A percentile compares a stretch with the other conserved stretches of the same genome.
These are phyloP conservation scores for Backusella circina DNA, from an alignment of 192 early-diverging fungal species.

Conservation along the genomic window DNA sequence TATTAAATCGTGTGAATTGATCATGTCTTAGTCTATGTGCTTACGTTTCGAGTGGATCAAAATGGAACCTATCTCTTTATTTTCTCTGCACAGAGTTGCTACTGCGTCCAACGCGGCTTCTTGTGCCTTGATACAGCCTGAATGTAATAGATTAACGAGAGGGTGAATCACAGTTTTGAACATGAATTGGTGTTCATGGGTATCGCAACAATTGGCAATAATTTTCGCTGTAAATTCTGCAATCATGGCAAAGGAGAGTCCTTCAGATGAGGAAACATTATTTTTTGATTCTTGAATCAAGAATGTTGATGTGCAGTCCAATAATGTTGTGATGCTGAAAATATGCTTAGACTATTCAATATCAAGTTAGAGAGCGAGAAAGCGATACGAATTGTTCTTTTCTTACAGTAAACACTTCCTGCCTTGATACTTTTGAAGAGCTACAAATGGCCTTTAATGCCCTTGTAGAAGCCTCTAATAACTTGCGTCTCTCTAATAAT, in stretches of 20 bases:
- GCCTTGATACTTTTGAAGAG: slow-evolving; percentile 44
- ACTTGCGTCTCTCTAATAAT: slow-evolving; percentile 36
- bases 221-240: slow-evolving; percentile 64
- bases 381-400: neutral
- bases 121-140: slow-evolving; percentile 60
- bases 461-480: slow-evolving; percentile 67
- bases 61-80: slow-evolving; percentile 43
- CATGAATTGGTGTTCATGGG: slow-evolving; percentile 53
- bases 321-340: slow-evolving; percentile 37
- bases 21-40: neutral
- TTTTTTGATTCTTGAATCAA: slow-evolving; percentile 3
- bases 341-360: slow-evolving; percentile 40
- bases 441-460: slow-evolving; percentile 65
- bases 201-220: slow-evolving; percentile 58
- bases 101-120: slow-evolving; percentile 77
- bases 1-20: neutral
- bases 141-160: slow-evolving; percentile 52
- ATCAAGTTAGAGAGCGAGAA: neutral
- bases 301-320: slow-evolving; percentile 32
- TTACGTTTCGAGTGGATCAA: slow-evolving; percentile 53
- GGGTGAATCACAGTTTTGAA: slow-evolving; percentile 53
- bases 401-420: slow-evolving; percentile 47
- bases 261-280: slow-evolving; percentile 13
- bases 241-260: slow-evolving; percentile 37
- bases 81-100: slow-evolving; percentile 58